These are phyloP conservation scores for Monsonia emarginata DNA, from an alignment of 441 rosid species.

Conservation along the genomic window DNA sequence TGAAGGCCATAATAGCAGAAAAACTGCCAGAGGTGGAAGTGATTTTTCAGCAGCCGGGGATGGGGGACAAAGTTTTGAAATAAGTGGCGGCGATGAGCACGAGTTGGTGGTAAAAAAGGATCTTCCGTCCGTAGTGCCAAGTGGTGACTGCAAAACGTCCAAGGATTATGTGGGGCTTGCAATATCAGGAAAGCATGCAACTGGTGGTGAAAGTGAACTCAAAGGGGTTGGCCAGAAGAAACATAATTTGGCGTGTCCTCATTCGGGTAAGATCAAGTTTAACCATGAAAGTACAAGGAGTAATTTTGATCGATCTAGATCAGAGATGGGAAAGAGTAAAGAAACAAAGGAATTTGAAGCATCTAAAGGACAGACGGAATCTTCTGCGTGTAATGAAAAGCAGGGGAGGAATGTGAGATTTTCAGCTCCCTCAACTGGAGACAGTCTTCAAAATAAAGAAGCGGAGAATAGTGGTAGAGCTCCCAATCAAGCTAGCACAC, in stretches of 20 bases:
- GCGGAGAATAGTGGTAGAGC: slow-evolving; percentile 20
- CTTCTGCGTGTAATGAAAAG: slow-evolving; percentile 27
- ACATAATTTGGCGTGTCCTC: slow-evolving; percentile 17
- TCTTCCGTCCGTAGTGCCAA: slow-evolving; percentile 27
- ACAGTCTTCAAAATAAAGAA: slow-evolving; percentile 23
- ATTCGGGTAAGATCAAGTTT: slow-evolving; percentile 19
- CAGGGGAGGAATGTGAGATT: slow-evolving; percentile 25
- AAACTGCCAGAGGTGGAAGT: slow-evolving; percentile 21
- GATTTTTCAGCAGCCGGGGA: slow-evolving; percentile 23
- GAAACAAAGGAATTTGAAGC: slow-evolving; percentile 15
- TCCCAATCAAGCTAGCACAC: slow-evolving; percentile 30
- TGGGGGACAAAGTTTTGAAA: slow-evolving; percentile 25
- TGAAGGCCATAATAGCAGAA: slow-evolving; percentile 10
- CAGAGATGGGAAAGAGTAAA: slow-evolving; percentile 21
- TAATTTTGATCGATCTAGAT: slow-evolving; percentile 12
- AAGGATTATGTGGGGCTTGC: slow-evolving; percentile 22
- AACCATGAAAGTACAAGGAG: slow-evolving; percentile 18
- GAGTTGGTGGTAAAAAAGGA: slow-evolving; percentile 17
- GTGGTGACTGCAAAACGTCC: slow-evolving; percentile 22
- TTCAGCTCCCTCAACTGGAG: slow-evolving; percentile 28
- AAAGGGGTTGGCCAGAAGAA: slow-evolving; percentile 26
- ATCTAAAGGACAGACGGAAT: slow-evolving; percentile 30
- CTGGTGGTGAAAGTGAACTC: slow-evolving; percentile 24
- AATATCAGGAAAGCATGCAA: slow-evolving; percentile 14
- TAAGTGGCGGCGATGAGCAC: slow-evolving; percentile 26